Conservation (phyloP, 73 alveolate genomes). For the Durusdinium trenchii region DNA sequence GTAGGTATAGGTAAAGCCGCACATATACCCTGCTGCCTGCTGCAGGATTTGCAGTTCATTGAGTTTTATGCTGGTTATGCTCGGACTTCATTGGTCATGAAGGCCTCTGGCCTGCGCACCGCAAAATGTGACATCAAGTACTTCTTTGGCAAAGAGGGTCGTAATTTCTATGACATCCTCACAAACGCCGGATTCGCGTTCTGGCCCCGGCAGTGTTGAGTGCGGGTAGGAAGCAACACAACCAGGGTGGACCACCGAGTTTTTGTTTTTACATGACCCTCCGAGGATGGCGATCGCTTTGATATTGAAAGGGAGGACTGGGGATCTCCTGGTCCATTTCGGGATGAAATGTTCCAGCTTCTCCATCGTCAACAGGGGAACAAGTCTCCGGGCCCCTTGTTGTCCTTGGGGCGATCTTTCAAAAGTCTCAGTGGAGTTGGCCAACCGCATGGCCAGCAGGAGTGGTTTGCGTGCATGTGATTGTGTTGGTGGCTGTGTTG, state of each 20-base stretch:
- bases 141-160: background rate
- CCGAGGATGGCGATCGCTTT: background rate
- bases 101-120: background rate
- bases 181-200: background rate
- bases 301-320: background rate
- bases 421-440: background rate
- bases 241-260: too few species aligned
- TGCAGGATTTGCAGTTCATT: background rate
- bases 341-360: background rate
- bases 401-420: constrained; percentile 7
- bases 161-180: background rate
- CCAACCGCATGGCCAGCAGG: background rate
- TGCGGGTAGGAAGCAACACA: too few species aligned
- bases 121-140: background rate
- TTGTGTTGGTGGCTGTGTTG: too few species aligned
- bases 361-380: background rate
- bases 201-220: background rate
- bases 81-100: background rate
- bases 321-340: background rate
- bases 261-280: too few species aligned
- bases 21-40: background rate
- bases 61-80: background rate
- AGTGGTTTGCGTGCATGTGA: too few species aligned
- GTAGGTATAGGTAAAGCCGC: background rate
- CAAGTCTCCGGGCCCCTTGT: background rate